Conservation (phyloP, 495 filamentous ascomycete genomes). For the Hypoxylon perforatum region DNA sequence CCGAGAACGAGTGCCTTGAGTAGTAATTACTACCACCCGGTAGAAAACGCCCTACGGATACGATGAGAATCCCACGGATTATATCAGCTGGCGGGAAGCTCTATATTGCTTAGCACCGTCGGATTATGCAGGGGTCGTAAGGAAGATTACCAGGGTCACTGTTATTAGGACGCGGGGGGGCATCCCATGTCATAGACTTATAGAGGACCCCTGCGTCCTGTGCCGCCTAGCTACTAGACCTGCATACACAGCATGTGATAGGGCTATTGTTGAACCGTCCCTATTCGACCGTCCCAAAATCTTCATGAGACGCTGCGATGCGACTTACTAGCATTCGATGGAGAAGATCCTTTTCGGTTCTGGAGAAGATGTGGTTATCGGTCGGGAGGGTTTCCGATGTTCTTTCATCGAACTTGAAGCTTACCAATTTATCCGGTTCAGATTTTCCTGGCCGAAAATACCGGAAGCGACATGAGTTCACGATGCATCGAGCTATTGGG, state of each 20-base stretch:
- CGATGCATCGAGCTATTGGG: neutral
- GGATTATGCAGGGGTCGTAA: constrained; percentile 5
- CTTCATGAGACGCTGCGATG: constrained; percentile 2
- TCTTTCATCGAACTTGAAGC: neutral
- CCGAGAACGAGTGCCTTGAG: constrained; percentile 1
- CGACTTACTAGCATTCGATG: neutral
- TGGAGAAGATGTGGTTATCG: neutral
- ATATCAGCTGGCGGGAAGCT: neutral
- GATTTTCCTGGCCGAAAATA: constrained; percentile 8
- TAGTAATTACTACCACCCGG: neutral
- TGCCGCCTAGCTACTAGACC: neutral
- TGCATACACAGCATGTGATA: constrained; percentile 10
- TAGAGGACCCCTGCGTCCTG: constrained; percentile 1
- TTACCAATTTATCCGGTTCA: constrained; percentile 18
- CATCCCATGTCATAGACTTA: constrained; percentile 1
- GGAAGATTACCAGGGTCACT: neutral
- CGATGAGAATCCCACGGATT: neutral
- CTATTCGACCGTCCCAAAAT: too few species aligned
- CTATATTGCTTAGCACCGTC: neutral
- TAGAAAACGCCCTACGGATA: neutral
- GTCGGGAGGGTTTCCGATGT: constrained; percentile 3
- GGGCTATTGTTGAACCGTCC: constrained; percentile 14
- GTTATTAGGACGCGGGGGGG: neutral
- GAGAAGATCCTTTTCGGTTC: constrained; percentile 16
- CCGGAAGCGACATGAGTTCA: neutral